Conservation (phyloP, 108 stramenopile genomes). For the Nitzschia inconspicua region DNA sequence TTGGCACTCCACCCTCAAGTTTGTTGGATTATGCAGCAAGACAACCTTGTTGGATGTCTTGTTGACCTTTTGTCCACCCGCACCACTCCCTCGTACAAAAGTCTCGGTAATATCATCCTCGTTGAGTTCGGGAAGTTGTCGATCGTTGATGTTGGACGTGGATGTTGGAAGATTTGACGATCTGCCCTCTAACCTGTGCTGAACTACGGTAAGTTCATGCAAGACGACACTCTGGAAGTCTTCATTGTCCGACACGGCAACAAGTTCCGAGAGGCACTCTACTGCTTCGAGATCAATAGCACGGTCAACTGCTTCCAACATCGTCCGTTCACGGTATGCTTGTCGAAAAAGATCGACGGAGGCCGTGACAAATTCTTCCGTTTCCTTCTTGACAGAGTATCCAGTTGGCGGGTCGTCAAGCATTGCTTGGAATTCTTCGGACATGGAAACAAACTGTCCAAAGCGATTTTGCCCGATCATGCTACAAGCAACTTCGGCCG, state of each 20-base stretch:
- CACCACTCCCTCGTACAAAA: slow-evolving; percentile 82
- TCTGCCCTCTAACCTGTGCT: slow-evolving; percentile 20
- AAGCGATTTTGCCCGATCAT: not conserved
- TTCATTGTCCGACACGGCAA: slow-evolving; percentile 52
- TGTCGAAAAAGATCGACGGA: slow-evolving; percentile 36
- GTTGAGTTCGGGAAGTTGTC: too few relatives aligned
- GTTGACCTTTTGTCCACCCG: slow-evolving; percentile 89
- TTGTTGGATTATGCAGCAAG: slow-evolving; percentile 73
- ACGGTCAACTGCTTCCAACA: too few relatives aligned
- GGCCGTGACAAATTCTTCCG: slow-evolving; percentile 40
- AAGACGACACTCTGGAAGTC: slow-evolving; percentile 44
- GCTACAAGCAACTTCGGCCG: too few relatives aligned
- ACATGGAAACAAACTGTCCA: too few relatives aligned
- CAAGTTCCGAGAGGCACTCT: slow-evolving; percentile 18
- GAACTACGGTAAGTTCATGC: slow-evolving; percentile 36
- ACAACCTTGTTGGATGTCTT: slow-evolving; percentile 83
- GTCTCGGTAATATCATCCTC: slow-evolving; percentile 71
- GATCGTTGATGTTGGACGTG: too few relatives aligned
- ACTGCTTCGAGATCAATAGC: too few relatives aligned
- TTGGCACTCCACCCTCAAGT: slow-evolving; percentile 77
- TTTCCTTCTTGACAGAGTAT: slow-evolving; percentile 18
- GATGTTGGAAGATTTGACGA: too few relatives aligned
- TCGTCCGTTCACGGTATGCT: too few relatives aligned
- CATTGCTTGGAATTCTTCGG: too few relatives aligned
- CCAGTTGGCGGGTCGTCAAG: too few relatives aligned